Percentiles rank a stretch among this genome's conserved stretches.
phyloP scores from a whole-genome alignment of 2,329 filamentous ascomycete genomes.

The Fusarium sp. region DNA sequence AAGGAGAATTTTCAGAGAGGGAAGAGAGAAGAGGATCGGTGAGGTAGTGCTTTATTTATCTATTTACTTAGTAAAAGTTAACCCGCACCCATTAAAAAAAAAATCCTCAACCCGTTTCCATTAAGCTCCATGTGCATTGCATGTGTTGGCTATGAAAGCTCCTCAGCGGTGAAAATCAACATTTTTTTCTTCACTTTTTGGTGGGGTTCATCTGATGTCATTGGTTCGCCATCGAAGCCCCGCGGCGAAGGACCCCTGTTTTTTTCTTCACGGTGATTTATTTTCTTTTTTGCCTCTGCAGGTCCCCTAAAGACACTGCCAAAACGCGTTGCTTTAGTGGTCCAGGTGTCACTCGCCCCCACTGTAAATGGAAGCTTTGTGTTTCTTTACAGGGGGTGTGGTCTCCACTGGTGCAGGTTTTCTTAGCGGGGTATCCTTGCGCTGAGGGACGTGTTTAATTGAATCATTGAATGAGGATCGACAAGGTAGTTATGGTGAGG shows the following conservation, averaged over 20 bases:
- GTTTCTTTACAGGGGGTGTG: conserved; percentile 31
- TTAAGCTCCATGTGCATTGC: conserved; percentile 13
- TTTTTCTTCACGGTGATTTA: conserved; percentile 29
- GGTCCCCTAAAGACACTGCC: conserved; percentile 27
- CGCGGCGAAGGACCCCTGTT: conserved; percentile 38
- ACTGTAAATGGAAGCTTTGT: conserved; percentile 35
- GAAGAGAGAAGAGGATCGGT: conserved; percentile 11
- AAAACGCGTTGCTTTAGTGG: conserved; percentile 33
- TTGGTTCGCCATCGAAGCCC: conserved; percentile 40
- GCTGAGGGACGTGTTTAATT: conserved; percentile 32
- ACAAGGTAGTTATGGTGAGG: no score
- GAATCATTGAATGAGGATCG: not conserved
- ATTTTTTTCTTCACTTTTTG: conserved; percentile 40
- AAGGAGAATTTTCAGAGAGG: not conserved
- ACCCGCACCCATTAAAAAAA: conserved; percentile 21
- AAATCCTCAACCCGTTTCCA: conserved; percentile 12
- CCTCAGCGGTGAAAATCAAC: conserved; percentile 42
- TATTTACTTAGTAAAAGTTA: conserved; percentile 15
- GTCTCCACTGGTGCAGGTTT: conserved; percentile 15
- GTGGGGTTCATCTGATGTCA: conserved; percentile 49
- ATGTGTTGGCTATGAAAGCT: conserved; percentile 27
- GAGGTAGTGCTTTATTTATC: conserved; percentile 33
- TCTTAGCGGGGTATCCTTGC: conserved; percentile 39
- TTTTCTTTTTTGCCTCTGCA: conserved; percentile 28
- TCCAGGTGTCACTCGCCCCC: conserved; percentile 27